Evolutionary conservation across 1,284 basidiomycete species (phyloP).

Genomic region (Marasmius oreades): DNA sequence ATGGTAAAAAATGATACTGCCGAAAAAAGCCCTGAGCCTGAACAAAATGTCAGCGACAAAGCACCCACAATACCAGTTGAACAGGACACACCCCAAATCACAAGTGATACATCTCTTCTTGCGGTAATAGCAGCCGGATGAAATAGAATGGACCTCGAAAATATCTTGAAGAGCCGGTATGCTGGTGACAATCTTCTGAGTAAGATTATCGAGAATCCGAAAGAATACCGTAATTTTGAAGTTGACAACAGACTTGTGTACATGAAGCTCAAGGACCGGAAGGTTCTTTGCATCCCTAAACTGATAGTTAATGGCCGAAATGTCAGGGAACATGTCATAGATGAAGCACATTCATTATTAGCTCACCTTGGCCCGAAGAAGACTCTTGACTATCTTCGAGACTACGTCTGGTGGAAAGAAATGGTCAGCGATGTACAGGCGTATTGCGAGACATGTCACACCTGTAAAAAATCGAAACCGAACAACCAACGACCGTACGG

Average conservation of each 20-base stretch:
- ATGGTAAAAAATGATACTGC: no score
- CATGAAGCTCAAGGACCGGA: constrained; percentile 9
- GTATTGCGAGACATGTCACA: constrained; percentile 24
- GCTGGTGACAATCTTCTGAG: constrained; percentile 12
- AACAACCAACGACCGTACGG: constrained; percentile 23
- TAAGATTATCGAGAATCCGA: constrained; percentile 10
- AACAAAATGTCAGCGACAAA: no score
- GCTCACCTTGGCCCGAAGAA: constrained; percentile 27
- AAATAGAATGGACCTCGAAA: background rate
- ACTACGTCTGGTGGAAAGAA: constrained; percentile 28
- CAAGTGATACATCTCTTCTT: background rate
- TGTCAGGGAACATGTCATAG: constrained; percentile 24
- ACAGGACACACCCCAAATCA: no score
- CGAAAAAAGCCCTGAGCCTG: background rate
- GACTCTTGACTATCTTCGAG: constrained; percentile 23
- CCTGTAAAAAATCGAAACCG: constrained; percentile 24
- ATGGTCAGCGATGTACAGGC: constrained; percentile 20
- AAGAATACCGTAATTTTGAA: constrained; percentile 16
- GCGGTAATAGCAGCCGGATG: background rate
- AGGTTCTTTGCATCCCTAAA: constrained; percentile 17
- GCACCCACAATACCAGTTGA: no score
- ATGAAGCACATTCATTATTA: constrained; percentile 26
- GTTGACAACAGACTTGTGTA: constrained; percentile 16
- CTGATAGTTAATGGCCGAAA: constrained; percentile 12
- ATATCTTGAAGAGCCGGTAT: constrained; percentile 4